Base-by-base conservation (phyloP, 352 stramenopile species). In the Phytophthora melonis region DNA sequence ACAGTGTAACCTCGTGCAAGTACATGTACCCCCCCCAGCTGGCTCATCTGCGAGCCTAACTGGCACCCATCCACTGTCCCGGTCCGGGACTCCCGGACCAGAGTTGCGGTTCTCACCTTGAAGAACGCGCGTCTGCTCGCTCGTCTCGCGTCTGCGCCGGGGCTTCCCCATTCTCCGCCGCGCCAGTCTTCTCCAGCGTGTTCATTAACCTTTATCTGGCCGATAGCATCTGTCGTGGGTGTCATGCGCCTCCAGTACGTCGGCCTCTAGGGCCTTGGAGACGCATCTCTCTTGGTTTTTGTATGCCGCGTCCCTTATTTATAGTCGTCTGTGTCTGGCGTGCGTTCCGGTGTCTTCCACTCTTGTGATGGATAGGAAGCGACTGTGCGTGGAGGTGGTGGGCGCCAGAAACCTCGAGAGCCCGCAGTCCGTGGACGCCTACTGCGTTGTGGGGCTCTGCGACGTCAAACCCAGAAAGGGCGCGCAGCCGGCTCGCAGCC, bases 351-450 rank as follows among this genome's bases (percentile, higher is more conserved):
- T 23, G 43, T 52, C 43, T 36, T 36, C 13, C 39, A n/a, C 39
- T n/a, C 58, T 34, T 53, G 52, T 74, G 50, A 74, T 72, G 56
- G 56, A 68, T 13, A 81, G 76, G 58, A 85, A 79, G 55, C 80
- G 70, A 75, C 75, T 95, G 70, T 88, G 82, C 39, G 78, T 94
- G 21, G 82, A 94, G 63, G 79, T 94, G 32, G 79, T 93, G n/a
- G 77, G 80, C 47, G 88, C 88, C 49, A 77, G 88, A 32, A 93
- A 93, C 65, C 78, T 94, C 52, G 85, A 92, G 75, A 87, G 76
- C 53, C 65, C 70, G 9, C 72, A 91, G 63, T 81, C 77, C 1
- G 70, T 92, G 39, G 88, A 93, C 64, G 82, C 85, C 39, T 93
- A 93, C 61, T 94, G 87, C 68, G 72, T 92, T 45, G 65, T 94